Evolutionary conservation across 179 eudicot genomes (phyloP).

Genomic region (Heliamphora pulchella): DNA sequence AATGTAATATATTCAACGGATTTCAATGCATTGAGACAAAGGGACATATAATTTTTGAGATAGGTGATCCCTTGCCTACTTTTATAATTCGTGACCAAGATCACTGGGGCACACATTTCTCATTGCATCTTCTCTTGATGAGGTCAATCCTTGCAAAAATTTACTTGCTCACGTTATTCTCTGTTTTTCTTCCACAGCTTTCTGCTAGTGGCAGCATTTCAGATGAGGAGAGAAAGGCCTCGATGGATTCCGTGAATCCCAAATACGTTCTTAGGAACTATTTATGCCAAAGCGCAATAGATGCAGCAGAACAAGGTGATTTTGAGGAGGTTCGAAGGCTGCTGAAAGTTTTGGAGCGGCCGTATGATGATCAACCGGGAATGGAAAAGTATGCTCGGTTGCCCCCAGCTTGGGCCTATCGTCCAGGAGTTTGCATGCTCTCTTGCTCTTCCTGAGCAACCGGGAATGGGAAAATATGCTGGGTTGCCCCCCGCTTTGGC

Average conservation of each 20-base stretch:
- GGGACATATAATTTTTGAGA: too few relatives aligned
- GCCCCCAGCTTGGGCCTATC: conserved; percentile 99
- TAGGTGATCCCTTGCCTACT: too few relatives aligned
- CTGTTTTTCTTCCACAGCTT: conserved; percentile 37
- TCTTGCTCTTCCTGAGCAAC: conserved; percentile 96
- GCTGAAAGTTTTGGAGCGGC: conserved; percentile 77
- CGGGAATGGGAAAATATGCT: conserved; percentile 96
- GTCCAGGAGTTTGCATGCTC: conserved; percentile 98
- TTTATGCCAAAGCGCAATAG: conserved; percentile 88
- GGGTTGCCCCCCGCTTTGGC: conserved; percentile 99
- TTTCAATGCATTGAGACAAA: too few relatives aligned
- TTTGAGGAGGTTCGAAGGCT: conserved; percentile 69
- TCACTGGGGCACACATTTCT: background rate
- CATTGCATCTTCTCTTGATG: background rate
- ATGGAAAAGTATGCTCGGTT: conserved; percentile 96
- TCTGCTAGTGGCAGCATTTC: conserved; percentile 44
- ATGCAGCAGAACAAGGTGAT: conserved; percentile 91
- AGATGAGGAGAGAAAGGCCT: conserved; percentile 71
- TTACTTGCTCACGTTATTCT: background rate
- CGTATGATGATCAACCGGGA: conserved; percentile 90
- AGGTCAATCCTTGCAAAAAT: background rate
- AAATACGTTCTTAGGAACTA: conserved; percentile 86
- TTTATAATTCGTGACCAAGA: too few relatives aligned
- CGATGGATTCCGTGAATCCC: conserved; percentile 89
- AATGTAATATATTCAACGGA: too few relatives aligned